phyloP scores from a whole-genome alignment of 345 rosid genomes.

The Eucalyptus pauciflora region DNA sequence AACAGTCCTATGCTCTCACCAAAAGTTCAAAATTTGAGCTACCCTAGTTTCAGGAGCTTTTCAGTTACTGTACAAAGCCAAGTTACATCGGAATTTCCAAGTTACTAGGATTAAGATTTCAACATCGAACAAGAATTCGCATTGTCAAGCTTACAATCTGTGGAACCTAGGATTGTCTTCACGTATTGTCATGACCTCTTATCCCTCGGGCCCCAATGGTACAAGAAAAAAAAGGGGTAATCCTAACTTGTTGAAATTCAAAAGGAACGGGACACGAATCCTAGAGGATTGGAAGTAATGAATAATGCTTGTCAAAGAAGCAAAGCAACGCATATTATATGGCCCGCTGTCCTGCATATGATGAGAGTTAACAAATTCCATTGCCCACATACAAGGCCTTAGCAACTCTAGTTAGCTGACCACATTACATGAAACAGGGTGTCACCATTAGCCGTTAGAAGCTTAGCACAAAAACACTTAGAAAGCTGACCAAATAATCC shows the following conservation, averaged over 20 bases:
- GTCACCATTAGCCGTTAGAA: neutral
- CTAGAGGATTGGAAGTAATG: accelerated
- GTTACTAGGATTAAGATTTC: no score
- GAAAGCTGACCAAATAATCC: neutral
- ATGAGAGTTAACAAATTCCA: neutral
- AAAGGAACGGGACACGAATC: neutral
- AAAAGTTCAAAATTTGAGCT: no score
- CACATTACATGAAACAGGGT: neutral
- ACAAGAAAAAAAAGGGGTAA: neutral
- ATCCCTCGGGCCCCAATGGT: no score
- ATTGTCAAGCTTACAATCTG: no score
- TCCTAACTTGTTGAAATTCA: neutral
- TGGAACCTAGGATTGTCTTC: no score
- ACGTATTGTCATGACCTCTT: no score
- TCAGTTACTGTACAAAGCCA: no score
- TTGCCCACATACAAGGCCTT: neutral
- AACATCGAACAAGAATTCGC: no score
- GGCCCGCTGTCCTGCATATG: neutral
- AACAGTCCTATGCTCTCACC: no score
- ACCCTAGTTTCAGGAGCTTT: no score
- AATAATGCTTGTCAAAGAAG: neutral
- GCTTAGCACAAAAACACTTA: neutral
- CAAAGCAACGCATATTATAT: neutral
- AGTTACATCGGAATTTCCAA: no score
- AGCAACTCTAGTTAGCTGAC: neutral